Percentiles rank a stretch among this genome's conserved stretches.
Conservation (phyloP, 805 yeast species). For the Kuraishia ogatae region DNA sequence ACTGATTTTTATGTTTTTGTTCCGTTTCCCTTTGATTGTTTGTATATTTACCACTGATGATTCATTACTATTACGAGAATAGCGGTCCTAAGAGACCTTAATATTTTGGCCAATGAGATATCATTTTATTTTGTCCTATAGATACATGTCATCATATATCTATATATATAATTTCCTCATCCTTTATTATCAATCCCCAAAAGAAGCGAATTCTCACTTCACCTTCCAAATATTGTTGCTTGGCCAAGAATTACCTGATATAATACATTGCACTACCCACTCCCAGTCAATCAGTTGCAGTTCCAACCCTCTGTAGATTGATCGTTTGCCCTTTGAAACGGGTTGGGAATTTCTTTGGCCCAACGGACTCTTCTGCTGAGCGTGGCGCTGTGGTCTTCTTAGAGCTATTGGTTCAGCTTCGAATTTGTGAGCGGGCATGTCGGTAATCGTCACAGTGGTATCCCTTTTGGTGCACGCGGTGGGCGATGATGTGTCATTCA, state of each 20-base stretch:
- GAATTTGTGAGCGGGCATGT: background rate
- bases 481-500: too few relatives aligned
- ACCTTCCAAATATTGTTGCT: background rate
- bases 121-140: background rate
- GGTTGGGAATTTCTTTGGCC: slow-evolving; percentile 1
- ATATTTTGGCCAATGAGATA: background rate
- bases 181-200: too few relatives aligned
- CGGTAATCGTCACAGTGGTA: too few relatives aligned
- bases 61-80: background rate
- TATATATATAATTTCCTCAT: too few relatives aligned
- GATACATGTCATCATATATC: too few relatives aligned
- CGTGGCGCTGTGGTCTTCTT: background rate
- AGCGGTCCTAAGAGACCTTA: background rate
- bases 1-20: background rate
- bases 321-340: background rate
- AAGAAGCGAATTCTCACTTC: too few relatives aligned
- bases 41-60: background rate
- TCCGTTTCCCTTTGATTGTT: background rate
- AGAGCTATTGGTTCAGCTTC: background rate
- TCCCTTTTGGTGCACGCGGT: too few relatives aligned
- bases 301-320: slow-evolving; percentile 1
- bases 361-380: background rate
- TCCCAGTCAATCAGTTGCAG: slow-evolving; percentile 44
- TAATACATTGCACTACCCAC: slow-evolving; percentile 59
- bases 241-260: slow-evolving; percentile 10